Conservation (phyloP, 179 eudicot genomes). For the Gypsophila paniculata region DNA sequence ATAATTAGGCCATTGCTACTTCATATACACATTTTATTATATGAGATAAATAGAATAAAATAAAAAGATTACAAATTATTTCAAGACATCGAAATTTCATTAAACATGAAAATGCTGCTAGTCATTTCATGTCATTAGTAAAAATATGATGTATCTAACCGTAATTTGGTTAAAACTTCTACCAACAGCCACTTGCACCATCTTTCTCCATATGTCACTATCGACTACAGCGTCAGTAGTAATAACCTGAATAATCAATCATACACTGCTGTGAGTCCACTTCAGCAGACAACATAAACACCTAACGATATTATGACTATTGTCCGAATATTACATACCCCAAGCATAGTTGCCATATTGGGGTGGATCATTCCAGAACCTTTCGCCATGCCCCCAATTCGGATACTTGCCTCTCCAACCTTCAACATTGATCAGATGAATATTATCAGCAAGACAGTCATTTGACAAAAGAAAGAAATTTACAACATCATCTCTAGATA, state of each 20-base stretch:
- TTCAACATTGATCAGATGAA: slow-evolving; percentile 17
- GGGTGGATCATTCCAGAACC: slow-evolving; percentile 99
- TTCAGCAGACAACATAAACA: background rate
- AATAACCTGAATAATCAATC: slow-evolving; percentile 55
- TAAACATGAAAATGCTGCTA: background rate
- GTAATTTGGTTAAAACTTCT: slow-evolving; percentile 98
- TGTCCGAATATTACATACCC: slow-evolving; percentile 49
- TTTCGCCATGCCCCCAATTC: slow-evolving; percentile 97
- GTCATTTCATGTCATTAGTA: slow-evolving; percentile 5
- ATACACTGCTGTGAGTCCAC: slow-evolving; percentile 7
- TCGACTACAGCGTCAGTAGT: slow-evolving; percentile 85
- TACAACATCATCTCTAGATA: background rate
- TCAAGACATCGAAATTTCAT: background rate
- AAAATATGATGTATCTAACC: slow-evolving; percentile 40
- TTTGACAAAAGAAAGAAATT: background rate
- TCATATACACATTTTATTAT: too few relatives aligned
- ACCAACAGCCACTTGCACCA: slow-evolving; percentile 81
- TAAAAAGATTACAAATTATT: background rate
- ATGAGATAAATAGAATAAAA: too few relatives aligned
- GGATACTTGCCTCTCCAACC: slow-evolving; percentile 69
- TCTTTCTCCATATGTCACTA: slow-evolving; percentile 82
- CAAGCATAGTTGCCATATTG: slow-evolving; percentile 98
- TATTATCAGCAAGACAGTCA: slow-evolving; percentile 5
- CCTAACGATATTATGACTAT: slow-evolving; percentile 8
- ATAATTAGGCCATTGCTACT: too few relatives aligned